Evolutionary conservation across 352 stramenopile genomes (phyloP).

Genomic region (Globisporangium megalacanthum): DNA sequence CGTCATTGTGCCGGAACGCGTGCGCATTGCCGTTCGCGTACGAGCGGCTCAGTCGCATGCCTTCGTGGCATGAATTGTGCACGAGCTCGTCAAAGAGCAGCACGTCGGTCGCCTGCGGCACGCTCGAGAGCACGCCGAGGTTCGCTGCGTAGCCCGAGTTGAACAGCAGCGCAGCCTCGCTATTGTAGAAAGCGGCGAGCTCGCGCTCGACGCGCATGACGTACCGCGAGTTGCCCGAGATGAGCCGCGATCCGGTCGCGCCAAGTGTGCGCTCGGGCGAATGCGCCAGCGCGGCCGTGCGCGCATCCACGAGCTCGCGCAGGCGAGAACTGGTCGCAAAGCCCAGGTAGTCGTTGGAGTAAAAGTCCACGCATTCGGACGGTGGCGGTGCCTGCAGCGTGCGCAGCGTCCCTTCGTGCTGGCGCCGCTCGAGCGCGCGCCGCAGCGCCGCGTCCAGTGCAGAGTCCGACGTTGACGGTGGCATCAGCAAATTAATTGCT

Average conservation of each 20-base stretch:
- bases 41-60: constrained; percentile 83
- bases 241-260: constrained; percentile 90
- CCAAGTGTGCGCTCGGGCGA: constrained; percentile 19
- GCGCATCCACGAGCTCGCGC: constrained; percentile 33
- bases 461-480: background rate
- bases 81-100: constrained; percentile 96
- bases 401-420: constrained; percentile 47
- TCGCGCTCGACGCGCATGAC: constrained; percentile 86
- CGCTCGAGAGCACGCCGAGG: constrained; percentile 90
- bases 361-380: constrained; percentile 88
- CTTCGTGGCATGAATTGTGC: constrained; percentile 96
- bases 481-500: background rate
- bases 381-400: constrained; percentile 24
- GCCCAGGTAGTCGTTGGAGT: constrained; percentile 97
- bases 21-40: constrained; percentile 34
- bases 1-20: constrained; percentile 92
- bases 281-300: constrained; percentile 29
- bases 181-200: constrained; percentile 86
- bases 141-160: constrained; percentile 98
- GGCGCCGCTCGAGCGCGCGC: constrained; percentile 16
- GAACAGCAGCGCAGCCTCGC: constrained; percentile 91
- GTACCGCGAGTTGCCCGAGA: constrained; percentile 91
- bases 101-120: constrained; percentile 84
- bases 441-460: constrained; percentile 19
- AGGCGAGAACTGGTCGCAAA: constrained; percentile 77